Percentiles rank a stretch among this genome's conserved stretches.
phyloP scores from a whole-genome alignment of 345 rosid genomes.

The Bruguiera parviflora region DNA sequence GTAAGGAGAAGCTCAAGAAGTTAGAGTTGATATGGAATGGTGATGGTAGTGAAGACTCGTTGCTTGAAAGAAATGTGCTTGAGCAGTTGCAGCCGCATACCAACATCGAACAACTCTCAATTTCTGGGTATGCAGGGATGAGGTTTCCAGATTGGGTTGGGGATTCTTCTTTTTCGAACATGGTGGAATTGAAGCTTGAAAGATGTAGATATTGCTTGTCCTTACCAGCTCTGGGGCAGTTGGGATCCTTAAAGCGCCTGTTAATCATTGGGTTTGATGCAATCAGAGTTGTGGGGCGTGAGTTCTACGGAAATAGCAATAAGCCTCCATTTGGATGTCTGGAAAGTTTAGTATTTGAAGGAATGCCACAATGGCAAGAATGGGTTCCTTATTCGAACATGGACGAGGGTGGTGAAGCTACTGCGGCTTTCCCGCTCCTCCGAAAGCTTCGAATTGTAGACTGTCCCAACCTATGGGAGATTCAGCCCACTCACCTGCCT shows the following conservation, averaged over 20 bases:
- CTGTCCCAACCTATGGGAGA: too few species aligned
- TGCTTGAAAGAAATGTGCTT: constrained; percentile 8
- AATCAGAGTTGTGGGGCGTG: not conserved
- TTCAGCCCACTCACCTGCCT: too few species aligned
- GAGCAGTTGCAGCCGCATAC: constrained; percentile 10
- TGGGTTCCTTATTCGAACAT: not conserved
- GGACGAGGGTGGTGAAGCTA: not conserved
- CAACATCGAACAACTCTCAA: not conserved
- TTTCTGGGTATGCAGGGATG: constrained; percentile 10
- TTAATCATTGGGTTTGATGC: not conserved
- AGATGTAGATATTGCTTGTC: not conserved
- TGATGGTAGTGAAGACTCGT: not conserved
- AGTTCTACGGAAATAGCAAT: not conserved
- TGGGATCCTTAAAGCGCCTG: not conserved
- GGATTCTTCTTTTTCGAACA: constrained; percentile 2
- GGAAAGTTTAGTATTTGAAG: not conserved
- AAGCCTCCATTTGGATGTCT: too few species aligned
- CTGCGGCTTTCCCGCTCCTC: not conserved
- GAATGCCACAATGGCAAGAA: not conserved
- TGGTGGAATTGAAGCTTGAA: not conserved
- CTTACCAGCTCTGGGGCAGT: constrained; percentile 8
- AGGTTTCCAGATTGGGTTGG: constrained; percentile 9
- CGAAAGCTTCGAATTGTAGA: too few species aligned
- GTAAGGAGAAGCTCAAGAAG: constrained; percentile 5
- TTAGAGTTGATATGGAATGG: constrained; percentile 6